phyloP scores from a whole-genome alignment of 2,329 filamentous ascomycete species.

The Monosporascus sp. region DNA sequence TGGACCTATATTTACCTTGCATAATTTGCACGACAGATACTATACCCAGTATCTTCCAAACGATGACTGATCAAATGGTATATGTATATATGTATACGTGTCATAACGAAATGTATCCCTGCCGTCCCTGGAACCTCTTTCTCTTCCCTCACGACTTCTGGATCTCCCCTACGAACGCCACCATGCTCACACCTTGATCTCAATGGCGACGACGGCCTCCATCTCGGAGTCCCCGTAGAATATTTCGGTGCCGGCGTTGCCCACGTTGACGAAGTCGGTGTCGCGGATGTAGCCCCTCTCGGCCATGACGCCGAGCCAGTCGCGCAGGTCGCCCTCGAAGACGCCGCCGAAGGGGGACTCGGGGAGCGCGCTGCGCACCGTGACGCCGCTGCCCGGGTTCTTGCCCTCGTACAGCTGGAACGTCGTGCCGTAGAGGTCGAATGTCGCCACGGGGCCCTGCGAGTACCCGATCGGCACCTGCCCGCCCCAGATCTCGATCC shows the following conservation, averaged over 20 bases:
- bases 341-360: constrained; percentile 11
- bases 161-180: neutral
- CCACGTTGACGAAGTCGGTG: constrained; percentile 13
- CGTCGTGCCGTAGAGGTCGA: constrained; percentile 14
- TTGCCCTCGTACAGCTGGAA: constrained; percentile 19
- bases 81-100: no score
- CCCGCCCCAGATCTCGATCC: constrained; percentile 15
- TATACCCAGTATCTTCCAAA: no score
- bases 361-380: constrained; percentile 14
- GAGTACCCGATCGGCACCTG: constrained; percentile 18
- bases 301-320: constrained; percentile 16
- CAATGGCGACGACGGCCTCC: neutral
- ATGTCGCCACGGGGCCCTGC: constrained; percentile 12
- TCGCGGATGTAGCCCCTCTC: constrained; percentile 11
- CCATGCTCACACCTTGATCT: neutral
- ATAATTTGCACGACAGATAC: no score
- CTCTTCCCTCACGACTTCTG: no score
- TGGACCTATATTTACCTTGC: no score
- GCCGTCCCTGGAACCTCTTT: no score
- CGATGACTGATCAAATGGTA: no score
- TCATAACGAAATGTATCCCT: no score
- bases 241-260: constrained; percentile 17
- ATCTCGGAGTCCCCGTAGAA: constrained; percentile 14
- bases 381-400: constrained; percentile 16
- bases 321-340: constrained; percentile 16